These are phyloP conservation scores for Bipolaris victoriae DNA, from an alignment of 2,329 filamentous ascomycete genomes.

Conservation along the genomic window DNA sequence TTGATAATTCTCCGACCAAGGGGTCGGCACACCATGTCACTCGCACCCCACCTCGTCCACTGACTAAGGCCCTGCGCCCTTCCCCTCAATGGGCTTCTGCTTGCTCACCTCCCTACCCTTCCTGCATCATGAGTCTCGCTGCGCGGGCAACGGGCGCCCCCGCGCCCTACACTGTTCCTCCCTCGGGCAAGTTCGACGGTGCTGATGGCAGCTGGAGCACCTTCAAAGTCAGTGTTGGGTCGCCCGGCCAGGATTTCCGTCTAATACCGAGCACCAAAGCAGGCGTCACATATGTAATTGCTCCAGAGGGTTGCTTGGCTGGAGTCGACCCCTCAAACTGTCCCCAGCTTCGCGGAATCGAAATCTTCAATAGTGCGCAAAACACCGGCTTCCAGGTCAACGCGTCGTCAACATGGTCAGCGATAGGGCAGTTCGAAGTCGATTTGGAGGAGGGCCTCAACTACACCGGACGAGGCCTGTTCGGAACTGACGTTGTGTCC, in stretches of 20 bases:
- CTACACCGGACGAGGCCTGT: conserved; percentile 35
- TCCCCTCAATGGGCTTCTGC: neutral
- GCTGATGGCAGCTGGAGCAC: conserved; percentile 53
- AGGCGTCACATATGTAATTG: conserved; percentile 38
- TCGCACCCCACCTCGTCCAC: neutral
- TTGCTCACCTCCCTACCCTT: conserved; percentile 8
- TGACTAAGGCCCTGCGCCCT: neutral
- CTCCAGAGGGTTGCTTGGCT: conserved; percentile 45
- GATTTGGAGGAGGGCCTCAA: conserved; percentile 39
- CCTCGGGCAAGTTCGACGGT: conserved; percentile 47
- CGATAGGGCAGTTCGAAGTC: conserved; percentile 42
- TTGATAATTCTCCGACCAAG: neutral
- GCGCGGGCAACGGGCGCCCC: conserved; percentile 26
- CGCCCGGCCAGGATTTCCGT: conserved; percentile 49
- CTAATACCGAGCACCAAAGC: conserved; percentile 46
- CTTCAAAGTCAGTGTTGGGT: conserved; percentile 50
- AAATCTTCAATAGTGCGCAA: conserved; percentile 37
- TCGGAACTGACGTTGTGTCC: conserved; percentile 42
- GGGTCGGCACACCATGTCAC: conserved; percentile 1
- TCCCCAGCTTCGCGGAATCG: conserved; percentile 37
- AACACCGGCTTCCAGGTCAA: conserved; percentile 43
- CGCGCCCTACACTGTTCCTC: conserved; percentile 41
- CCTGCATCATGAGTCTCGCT: conserved; percentile 30
- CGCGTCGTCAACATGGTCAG: conserved; percentile 40
- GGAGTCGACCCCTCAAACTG: conserved; percentile 38